Evolutionary conservation across 768 basidiomycete species (phyloP).

Genomic region (Pholiota microspora): DNA sequence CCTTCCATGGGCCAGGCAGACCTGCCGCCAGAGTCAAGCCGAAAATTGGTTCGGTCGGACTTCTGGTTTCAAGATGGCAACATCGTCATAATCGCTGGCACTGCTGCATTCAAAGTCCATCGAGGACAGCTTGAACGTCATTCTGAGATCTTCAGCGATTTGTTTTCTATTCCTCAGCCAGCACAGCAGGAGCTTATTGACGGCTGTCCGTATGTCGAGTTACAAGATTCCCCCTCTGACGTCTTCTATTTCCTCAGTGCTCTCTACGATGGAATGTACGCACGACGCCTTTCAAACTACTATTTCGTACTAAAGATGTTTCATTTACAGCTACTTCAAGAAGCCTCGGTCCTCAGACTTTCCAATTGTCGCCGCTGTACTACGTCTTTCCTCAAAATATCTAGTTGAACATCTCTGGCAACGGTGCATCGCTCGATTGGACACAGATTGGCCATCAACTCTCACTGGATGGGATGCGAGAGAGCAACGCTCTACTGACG

Average conservation of each 20-base stretch:
- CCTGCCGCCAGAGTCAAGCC: constrained; percentile 15
- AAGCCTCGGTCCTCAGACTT: constrained; percentile 53
- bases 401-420: constrained; percentile 64
- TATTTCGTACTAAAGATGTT: neutral
- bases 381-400: constrained; percentile 76
- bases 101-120: constrained; percentile 70
- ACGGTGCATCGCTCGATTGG: constrained; percentile 58
- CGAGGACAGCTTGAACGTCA: constrained; percentile 72
- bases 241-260: constrained; percentile 65
- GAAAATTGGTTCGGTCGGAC: constrained; percentile 45
- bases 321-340: constrained; percentile 51
- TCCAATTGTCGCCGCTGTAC: constrained; percentile 55
- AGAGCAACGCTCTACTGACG: constrained; percentile 53
- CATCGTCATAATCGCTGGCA: constrained; percentile 55
- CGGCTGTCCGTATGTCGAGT: constrained; percentile 54
- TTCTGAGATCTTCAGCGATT: constrained; percentile 71
- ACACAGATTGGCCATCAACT: constrained; percentile 65
- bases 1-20: constrained; percentile 15
- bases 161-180: constrained; percentile 67
- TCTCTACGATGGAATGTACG: constrained; percentile 77
- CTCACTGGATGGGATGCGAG: constrained; percentile 69
- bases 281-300: neutral
- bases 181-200: constrained; percentile 47
- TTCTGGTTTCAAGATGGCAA: constrained; percentile 79
- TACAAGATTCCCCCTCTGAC: constrained; percentile 68